phyloP scores from a whole-genome alignment of 2,329 filamentous ascomycete genomes.

The Canariomyces notabilis region DNA sequence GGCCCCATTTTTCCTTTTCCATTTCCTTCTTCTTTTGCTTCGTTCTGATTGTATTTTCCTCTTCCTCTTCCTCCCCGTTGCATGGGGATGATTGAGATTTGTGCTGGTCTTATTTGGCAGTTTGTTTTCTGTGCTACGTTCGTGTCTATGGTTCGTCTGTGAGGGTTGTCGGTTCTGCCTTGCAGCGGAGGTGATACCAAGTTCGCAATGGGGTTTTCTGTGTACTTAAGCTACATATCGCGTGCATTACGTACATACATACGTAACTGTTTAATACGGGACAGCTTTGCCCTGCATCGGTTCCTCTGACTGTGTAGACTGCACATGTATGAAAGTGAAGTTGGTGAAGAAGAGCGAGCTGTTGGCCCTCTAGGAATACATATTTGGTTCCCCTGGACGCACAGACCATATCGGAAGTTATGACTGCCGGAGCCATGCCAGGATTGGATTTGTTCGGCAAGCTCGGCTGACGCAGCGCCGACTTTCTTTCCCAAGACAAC shows the following conservation, averaged over 20 bases:
- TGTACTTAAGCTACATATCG: not conserved
- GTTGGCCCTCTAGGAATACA: no score
- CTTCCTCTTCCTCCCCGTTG: no score
- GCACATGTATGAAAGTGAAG: not conserved
- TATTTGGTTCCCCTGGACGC: not conserved
- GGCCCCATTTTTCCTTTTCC: not conserved
- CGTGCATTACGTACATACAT: constrained; percentile 3
- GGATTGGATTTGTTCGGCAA: no score
- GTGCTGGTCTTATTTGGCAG: no score
- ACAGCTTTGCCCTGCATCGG: not conserved
- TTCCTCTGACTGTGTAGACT: not conserved
- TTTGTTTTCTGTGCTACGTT: no score
- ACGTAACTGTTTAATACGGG: constrained; percentile 12
- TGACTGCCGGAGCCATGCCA: constrained; percentile 1
- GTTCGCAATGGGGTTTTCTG: constrained; percentile 2
- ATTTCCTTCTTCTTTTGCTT: not conserved
- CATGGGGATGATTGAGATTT: no score
- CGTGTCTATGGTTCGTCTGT: constrained; percentile 4
- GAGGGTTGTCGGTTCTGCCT: constrained; percentile 1
- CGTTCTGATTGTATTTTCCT: not conserved
- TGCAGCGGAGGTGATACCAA: constrained; percentile 19
- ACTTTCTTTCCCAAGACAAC: constrained; percentile 5
- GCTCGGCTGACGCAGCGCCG: constrained; percentile 13
- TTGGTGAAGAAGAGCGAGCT: no score
- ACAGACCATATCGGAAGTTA: constrained; percentile 10